Evolutionary conservation across 83 land plant genomes (phyloP), one percentile per base, ranked within the genome.

Genomic region (Picea abies): DNA sequence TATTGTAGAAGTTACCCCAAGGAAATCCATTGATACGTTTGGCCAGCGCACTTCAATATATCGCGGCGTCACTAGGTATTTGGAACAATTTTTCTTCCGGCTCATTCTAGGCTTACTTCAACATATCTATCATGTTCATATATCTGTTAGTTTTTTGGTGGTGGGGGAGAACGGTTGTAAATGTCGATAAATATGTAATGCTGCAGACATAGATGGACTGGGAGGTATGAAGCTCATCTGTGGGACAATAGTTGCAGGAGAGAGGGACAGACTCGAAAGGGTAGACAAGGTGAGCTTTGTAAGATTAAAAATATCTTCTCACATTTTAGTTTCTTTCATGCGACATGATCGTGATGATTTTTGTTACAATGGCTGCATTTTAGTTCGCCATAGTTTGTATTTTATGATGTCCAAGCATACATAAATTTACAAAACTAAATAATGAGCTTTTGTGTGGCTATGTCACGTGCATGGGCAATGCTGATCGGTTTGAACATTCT

Each of bases 211-310:
- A 93, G 99, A 79, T 97, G 99, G 99, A 97, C 99, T 5, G 98
- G 99, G 22, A 89, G 99, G 72, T 97, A 97, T 80, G 99, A 96
- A 84, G 99, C 99, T 15, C 99, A 96, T 84, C 83, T 97, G 20
- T 97, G 99, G 99, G 99, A 97, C 80, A 97, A 97, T 72, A 97
- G 98, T 71, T 95, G 98, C 92, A 92, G 95, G 89, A 93, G 96
- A 87, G 99, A 97, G 85, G 99, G 99, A 1, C 99, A 97, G 81
- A 95, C 96, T 56, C 91, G 99, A 72, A 97, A 97, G 86, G 99
- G 99, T 81, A 92, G 99, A 71, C 99, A 97, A 95, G 99, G 99
- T 93, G 69, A 11, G 60, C 16, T 58, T 58, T 58, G 17, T 14
- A 58, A 58, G 3, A 3, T 14, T 14, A 58, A 58, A 58, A 11